Conservation (phyloP, 176 grass and related monocot species). For the Carex parvula region DNA sequence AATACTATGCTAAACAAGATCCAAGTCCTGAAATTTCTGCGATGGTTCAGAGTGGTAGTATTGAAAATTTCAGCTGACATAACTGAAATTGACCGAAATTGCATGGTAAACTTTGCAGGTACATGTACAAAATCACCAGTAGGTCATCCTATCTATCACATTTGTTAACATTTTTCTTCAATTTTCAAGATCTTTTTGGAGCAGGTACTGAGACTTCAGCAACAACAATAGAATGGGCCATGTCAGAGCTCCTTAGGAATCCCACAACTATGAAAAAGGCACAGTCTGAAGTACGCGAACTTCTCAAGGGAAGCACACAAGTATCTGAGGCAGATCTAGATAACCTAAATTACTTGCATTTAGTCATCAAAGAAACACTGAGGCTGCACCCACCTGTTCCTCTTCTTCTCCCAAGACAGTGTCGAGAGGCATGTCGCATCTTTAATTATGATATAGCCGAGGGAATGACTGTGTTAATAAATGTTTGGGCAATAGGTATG, state of each 20-base stretch:
- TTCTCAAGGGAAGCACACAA: background rate
- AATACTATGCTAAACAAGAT: no score
- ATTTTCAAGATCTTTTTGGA: slow-evolving; percentile 27
- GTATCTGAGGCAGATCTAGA: slow-evolving; percentile 31
- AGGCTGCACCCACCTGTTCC: slow-evolving; percentile 35
- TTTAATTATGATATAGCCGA: slow-evolving; percentile 29
- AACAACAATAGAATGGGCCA: slow-evolving; percentile 18
- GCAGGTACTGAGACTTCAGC: slow-evolving; percentile 33
- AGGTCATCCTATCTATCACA: background rate
- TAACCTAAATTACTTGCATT: slow-evolving; percentile 34
- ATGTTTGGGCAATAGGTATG: slow-evolving; percentile 35
- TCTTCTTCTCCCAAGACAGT: slow-evolving; percentile 30
- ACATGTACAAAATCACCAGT: background rate
- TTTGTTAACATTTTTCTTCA: background rate
- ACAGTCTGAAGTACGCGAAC: slow-evolving; percentile 21
- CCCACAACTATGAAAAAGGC: slow-evolving; percentile 24
- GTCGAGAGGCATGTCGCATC: slow-evolving; percentile 20
- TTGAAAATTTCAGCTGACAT: background rate
- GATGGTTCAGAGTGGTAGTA: background rate
- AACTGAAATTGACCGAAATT: background rate
- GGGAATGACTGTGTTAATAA: slow-evolving; percentile 25
- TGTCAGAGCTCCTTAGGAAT: slow-evolving; percentile 32
- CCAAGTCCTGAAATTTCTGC: no score
- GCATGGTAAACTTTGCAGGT: background rate
- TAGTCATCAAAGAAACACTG: slow-evolving; percentile 41